Conservation (phyloP, 2,329 filamentous ascomycete species). For the Teratosphaeriaceae sp. region DNA sequence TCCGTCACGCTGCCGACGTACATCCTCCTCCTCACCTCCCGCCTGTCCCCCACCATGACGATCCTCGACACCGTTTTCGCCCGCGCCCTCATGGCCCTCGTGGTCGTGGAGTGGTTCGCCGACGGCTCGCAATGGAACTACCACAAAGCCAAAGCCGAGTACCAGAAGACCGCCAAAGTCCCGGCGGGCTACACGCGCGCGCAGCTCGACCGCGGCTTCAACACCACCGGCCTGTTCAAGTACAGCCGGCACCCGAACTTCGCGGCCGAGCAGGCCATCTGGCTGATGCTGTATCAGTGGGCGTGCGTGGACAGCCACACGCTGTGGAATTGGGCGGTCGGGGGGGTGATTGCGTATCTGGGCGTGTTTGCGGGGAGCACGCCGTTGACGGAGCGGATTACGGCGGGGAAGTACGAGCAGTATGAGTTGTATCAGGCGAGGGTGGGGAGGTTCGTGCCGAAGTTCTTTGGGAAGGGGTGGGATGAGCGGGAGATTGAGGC, state of each 20-base stretch:
- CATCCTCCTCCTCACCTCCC: conserved; percentile 64
- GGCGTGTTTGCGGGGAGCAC: conserved; percentile 86
- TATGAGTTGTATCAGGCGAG: conserved; percentile 77
- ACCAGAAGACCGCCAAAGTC: conserved; percentile 65
- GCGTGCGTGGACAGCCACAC: conserved; percentile 65
- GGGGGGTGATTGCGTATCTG: conserved; percentile 64
- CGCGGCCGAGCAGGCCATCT: conserved; percentile 82
- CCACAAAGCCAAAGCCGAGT: conserved; percentile 72
- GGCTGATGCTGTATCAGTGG: conserved; percentile 87
- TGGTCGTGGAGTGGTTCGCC: conserved; percentile 68
- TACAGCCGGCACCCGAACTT: conserved; percentile 95
- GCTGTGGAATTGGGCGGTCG: conserved; percentile 70
- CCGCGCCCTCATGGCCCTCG: conserved; percentile 48
- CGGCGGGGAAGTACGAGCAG: conserved; percentile 75
- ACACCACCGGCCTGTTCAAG: conserved; percentile 75
- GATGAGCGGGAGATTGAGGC: conserved; percentile 21
- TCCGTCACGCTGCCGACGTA: conserved; percentile 77
- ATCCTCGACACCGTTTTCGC: conserved; percentile 54
- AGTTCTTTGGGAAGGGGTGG: conserved; percentile 27
- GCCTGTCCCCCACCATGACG: conserved; percentile 47
- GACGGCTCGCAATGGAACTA: conserved; percentile 93
- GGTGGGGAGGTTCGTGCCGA: conserved; percentile 79
- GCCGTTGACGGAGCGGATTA: conserved; percentile 77
- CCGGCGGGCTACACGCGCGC: conserved; percentile 53
- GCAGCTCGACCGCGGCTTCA: conserved; percentile 85